A percentile compares a stretch with the other conserved stretches of the same genome.
Conservation (phyloP, 1,284 basidiomycete species). For the Anthracocystis setariae region DNA sequence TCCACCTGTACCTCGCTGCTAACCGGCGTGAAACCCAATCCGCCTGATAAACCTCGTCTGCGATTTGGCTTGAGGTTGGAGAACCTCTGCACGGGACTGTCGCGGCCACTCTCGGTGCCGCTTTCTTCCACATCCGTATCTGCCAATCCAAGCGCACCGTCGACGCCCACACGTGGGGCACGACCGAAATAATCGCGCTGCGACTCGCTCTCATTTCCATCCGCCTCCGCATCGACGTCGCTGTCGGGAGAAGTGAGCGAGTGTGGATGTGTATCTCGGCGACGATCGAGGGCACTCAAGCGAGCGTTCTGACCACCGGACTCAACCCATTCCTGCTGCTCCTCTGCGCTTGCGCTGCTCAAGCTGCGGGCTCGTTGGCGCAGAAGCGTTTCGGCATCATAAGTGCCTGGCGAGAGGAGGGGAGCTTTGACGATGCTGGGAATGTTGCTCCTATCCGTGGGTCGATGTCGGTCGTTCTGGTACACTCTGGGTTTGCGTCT, state of each 20-base stretch:
- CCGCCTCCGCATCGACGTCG: slow-evolving; percentile 7
- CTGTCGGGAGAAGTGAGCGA: slow-evolving; percentile 7
- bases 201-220: slow-evolving; percentile 9
- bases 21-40: slow-evolving; percentile 48
- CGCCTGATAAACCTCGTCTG: slow-evolving; percentile 28
- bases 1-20: slow-evolving; percentile 3
- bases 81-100: slow-evolving; percentile 35
- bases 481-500: slow-evolving; percentile 26
- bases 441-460: slow-evolving; percentile 39
- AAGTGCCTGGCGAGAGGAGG: slow-evolving; percentile 54
- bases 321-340: slow-evolving; percentile 47
- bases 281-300: slow-evolving; percentile 5
- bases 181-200: slow-evolving; percentile 39
- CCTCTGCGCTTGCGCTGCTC: slow-evolving; percentile 45
- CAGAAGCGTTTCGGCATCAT: slow-evolving; percentile 60
- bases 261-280: slow-evolving; percentile 5
- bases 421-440: slow-evolving; percentile 49
- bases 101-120: slow-evolving; percentile 52
- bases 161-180: slow-evolving; percentile 49
- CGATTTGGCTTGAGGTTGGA: slow-evolving; percentile 7
- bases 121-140: slow-evolving; percentile 57
- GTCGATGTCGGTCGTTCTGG: slow-evolving; percentile 31
- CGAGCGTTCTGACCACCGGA: neutral
- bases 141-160: slow-evolving; percentile 51
- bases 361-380: slow-evolving; percentile 54